phyloP scores from a whole-genome alignment of 257 asterid genomes.

The Ocimum tenuiflorum region DNA sequence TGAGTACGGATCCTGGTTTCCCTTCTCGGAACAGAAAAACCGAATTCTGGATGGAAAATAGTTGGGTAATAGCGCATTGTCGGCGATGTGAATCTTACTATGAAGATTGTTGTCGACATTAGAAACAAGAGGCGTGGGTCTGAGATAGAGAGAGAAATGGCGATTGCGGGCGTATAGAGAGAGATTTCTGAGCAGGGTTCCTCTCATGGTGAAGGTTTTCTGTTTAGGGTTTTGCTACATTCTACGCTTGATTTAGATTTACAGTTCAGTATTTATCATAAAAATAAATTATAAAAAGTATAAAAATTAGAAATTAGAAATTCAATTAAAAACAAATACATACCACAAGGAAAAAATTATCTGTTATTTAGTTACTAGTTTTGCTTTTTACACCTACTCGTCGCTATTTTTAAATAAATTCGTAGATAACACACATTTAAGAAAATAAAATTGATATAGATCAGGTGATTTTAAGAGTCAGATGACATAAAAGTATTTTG shows the following conservation, averaged over 20 bases:
- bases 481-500: too few relatives aligned
- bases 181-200: constrained; percentile 40
- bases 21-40: constrained; percentile 54
- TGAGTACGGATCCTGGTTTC: constrained; percentile 21
- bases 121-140: background rate
- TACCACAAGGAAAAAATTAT: too few relatives aligned
- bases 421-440: too few relatives aligned
- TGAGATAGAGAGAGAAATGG: constrained; percentile 24
- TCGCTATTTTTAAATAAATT: too few relatives aligned
- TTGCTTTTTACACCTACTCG: too few relatives aligned
- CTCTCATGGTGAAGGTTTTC: constrained; percentile 44
- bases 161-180: constrained; percentile 39
- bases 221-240: constrained; percentile 29
- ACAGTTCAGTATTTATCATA: too few relatives aligned
- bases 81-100: background rate
- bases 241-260: background rate
- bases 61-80: constrained; percentile 17
- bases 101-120: background rate
- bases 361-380: too few relatives aligned
- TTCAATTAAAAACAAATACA: background rate
- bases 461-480: too few relatives aligned
- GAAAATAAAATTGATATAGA: too few relatives aligned
- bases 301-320: background rate
- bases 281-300: background rate
- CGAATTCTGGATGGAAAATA: constrained; percentile 28